Evolutionary conservation across 192 early-diverging fungal species (phyloP).

Genomic region (Lobulomyces angularis): DNA sequence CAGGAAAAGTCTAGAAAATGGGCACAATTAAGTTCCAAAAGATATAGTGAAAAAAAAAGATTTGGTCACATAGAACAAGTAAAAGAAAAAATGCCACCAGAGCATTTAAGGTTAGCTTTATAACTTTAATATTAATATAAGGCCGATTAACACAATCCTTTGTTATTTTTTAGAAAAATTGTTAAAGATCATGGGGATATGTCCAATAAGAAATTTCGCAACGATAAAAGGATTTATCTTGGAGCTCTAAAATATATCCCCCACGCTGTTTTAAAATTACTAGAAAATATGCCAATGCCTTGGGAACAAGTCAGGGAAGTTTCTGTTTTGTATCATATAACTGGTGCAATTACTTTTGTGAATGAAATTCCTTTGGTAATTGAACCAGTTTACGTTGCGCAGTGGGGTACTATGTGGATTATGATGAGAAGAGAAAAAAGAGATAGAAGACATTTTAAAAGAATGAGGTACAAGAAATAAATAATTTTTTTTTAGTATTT

Average conservation of each 20-base stretch:
- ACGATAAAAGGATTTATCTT: conserved; percentile 96
- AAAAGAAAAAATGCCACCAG: conserved; percentile 94
- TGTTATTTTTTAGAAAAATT: conserved; percentile 57
- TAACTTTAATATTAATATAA: not conserved
- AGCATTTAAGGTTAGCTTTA: conserved; percentile 57
- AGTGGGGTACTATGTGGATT: conserved; percentile 99
- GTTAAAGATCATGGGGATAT: conserved; percentile 99
- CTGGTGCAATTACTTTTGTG: conserved; percentile 97
- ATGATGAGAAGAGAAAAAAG: conserved; percentile 99
- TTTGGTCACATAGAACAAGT: conserved; percentile 88
- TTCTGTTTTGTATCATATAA: conserved; percentile 91
- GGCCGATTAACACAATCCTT: conserved; percentile 4
- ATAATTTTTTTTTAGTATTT: too few relatives aligned
- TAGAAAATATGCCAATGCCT: conserved; percentile 99
- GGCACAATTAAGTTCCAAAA: conserved; percentile 78
- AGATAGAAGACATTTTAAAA: conserved; percentile 94
- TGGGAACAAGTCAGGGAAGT: conserved; percentile 98
- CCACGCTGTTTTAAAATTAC: conserved; percentile 91
- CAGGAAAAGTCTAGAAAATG: conserved; percentile 80
- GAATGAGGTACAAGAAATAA: too few relatives aligned
- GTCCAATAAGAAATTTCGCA: conserved; percentile 89
- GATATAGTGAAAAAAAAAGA: conserved; percentile 88
- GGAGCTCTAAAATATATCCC: conserved; percentile 98
- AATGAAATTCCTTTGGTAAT: conserved; percentile 94
- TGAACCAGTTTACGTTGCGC: conserved; percentile 94